phyloP scores from a whole-genome alignment of 768 basidiomycete genomes.

The Mycena amicta region DNA sequence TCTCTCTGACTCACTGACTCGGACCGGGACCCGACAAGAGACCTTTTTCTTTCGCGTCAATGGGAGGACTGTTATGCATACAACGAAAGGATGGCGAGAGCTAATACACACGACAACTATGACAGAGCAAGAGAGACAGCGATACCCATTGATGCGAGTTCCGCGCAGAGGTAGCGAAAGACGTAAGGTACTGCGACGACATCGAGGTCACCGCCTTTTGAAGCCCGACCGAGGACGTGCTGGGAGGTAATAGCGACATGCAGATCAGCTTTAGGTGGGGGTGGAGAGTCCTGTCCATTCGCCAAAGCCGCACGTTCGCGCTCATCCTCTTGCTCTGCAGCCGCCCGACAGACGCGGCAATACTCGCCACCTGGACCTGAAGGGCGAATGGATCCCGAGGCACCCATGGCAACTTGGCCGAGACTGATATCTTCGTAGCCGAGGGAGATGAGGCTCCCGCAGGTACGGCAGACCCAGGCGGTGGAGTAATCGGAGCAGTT shows the following conservation, averaged over 20 bases:
- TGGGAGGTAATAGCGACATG: constrained; percentile 67
- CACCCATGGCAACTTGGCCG: constrained; percentile 63
- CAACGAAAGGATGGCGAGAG: no score
- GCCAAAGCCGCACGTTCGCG: constrained; percentile 59
- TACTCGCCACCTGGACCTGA: constrained; percentile 88
- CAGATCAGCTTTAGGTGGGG: constrained; percentile 50
- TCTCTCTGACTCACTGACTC: no score
- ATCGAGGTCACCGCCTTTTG: constrained; percentile 84
- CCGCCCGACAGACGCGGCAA: constrained; percentile 88
- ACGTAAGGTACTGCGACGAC: constrained; percentile 96
- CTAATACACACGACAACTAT: constrained; percentile 29
- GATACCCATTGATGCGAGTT: constrained; percentile 98
- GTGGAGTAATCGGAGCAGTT: constrained; percentile 99
- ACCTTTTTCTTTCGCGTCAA: no score
- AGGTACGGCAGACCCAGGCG: constrained; percentile 97
- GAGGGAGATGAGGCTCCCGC: constrained; percentile 92
- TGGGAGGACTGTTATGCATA: no score
- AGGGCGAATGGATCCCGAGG: constrained; percentile 53
- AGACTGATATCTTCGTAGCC: constrained; percentile 90
- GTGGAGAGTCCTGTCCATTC: constrained; percentile 53
- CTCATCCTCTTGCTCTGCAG: constrained; percentile 64
- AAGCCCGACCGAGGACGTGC: constrained; percentile 60
- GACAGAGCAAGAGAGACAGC: constrained; percentile 80
- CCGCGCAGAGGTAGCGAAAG: constrained; percentile 91
- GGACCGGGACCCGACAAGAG: no score